Evolutionary conservation across 768 basidiomycete genomes (phyloP), one percentile per base, ranked within the genome.

Genomic region (Boletus huronensis): DNA sequence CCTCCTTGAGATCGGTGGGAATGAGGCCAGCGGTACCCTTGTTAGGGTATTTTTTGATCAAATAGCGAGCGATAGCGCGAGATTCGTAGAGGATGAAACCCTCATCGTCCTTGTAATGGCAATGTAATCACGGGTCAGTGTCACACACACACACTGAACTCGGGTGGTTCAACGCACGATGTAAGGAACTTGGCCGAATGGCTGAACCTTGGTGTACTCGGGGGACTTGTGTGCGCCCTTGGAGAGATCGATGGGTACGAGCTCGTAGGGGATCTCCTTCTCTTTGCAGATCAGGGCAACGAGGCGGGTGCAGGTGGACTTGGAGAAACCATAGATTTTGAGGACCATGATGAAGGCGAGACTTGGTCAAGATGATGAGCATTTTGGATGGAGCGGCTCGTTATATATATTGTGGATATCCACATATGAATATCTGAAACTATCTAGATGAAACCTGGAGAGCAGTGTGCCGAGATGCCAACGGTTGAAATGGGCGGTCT

Each of bases 51-150:
- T 85, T 86, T 36, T 67, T 65, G 34, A 74, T 79, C 60, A 87
- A 62, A 64, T 88, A 89, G 14, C 81, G 78, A 35, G 63, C 67
- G 56, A 88, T 85, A 1, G 84, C 84, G 14, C 84, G 80, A 38
- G 78, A 78, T 61, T 86, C 84, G 65, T 77, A 87, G 26, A 90
- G 59, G 52, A 79, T 71, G 67, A 85, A 81, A 5, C 83, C 85
- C 38, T 83, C 83, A 25, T 87, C 84, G 48, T 83, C 74, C 78
- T 80, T 29, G 23, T 9, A 1, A 31, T 28, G n/a, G 17, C 21
- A 21, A 34, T 11, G 7, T 14, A 3, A 43, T 35, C 32, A 2
- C 1, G 0, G 1, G 34, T 59, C 23, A 59, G 50, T n/a, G 1
- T 46, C n/a, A n/a, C n/a, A n/a, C n/a, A 23, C 6, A 21, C 11